A percentile compares a stretch with the other conserved stretches of the same genome.
phyloP scores from a whole-genome alignment of 768 basidiomycete genomes.

The Podaxis sp. region DNA sequence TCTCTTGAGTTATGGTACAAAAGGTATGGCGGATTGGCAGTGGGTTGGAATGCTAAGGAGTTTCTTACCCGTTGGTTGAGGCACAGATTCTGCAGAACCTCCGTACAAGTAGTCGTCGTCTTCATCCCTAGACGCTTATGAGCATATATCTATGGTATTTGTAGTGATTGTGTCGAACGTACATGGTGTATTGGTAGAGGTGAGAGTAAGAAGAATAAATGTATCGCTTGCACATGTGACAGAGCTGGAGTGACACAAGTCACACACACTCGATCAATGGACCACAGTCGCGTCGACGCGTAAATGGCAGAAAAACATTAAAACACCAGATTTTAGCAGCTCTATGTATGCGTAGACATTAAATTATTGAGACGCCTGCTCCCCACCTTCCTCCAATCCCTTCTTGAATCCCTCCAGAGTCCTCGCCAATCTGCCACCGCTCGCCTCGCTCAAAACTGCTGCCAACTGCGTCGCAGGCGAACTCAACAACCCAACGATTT shows the following conservation, averaged over 20 bases:
- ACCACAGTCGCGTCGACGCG: background rate
- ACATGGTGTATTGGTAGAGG: slow-evolving; percentile 5
- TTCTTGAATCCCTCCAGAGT: slow-evolving; percentile 73
- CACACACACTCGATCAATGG: slow-evolving; percentile 2
- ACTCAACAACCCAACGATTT: slow-evolving; percentile 81
- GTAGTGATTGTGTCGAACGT: background rate
- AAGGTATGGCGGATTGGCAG: slow-evolving; percentile 20
- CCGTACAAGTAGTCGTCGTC: slow-evolving; percentile 82
- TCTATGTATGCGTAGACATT: background rate
- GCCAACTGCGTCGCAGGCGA: slow-evolving; percentile 72
- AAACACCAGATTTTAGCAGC: background rate
- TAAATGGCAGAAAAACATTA: slow-evolving; percentile 2
- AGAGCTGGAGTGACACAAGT: slow-evolving; percentile 2
- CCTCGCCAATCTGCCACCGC: slow-evolving; percentile 66
- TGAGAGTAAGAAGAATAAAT: background rate
- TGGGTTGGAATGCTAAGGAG: slow-evolving; percentile 42
- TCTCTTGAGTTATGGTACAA: slow-evolving; percentile 13
- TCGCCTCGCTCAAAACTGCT: slow-evolving; percentile 44
- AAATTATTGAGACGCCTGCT: slow-evolving; percentile 6
- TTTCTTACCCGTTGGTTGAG: slow-evolving; percentile 10
- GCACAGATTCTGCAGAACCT: slow-evolving; percentile 33
- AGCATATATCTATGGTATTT: background rate
- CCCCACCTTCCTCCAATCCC: slow-evolving; percentile 48
- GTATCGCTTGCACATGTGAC: background rate
- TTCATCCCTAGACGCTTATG: slow-evolving; percentile 50